A percentile compares a stretch with the other conserved stretches of the same genome.
Evolutionary conservation across 2,329 filamentous ascomycete species (phyloP).

Genomic region (Cladosporium sp.): DNA sequence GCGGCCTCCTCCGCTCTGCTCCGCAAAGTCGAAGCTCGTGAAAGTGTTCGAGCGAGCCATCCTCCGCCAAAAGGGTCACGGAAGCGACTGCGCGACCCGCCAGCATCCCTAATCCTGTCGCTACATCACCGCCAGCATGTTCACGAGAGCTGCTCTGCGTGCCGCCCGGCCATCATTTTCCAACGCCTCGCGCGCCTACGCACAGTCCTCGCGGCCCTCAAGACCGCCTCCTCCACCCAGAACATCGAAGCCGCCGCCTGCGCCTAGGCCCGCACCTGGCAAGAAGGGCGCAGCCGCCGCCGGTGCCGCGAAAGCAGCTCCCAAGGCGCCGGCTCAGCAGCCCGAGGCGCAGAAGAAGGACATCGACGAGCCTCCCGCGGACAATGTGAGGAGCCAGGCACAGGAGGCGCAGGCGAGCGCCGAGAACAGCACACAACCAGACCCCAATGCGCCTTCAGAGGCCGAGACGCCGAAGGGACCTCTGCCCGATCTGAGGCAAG

Average conservation of each 20-base stretch:
- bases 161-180: slow-evolving; percentile 6
- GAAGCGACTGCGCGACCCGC: slow-evolving; percentile 4
- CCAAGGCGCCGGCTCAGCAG: slow-evolving; percentile 16
- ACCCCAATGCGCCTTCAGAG: slow-evolving; percentile 14
- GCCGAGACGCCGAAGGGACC: slow-evolving; percentile 43
- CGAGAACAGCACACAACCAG: slow-evolving; percentile 22
- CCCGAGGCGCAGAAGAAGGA: slow-evolving; percentile 26
- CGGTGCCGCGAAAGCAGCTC: neutral
- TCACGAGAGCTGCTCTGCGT: slow-evolving; percentile 9
- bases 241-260: neutral
- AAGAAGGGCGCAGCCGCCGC: slow-evolving; percentile 1
- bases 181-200: slow-evolving; percentile 5
- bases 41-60: neutral
- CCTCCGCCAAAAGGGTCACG: neutral
- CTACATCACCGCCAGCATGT: slow-evolving; percentile 4
- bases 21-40: slow-evolving; percentile 2
- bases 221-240: slow-evolving; percentile 8
- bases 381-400: slow-evolving; percentile 20
- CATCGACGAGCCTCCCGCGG: slow-evolving; percentile 24
- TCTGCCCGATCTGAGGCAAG: slow-evolving; percentile 85
- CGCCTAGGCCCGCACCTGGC: neutral
- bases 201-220: slow-evolving; percentile 9
- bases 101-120: neutral
- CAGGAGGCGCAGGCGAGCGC: slow-evolving; percentile 24
- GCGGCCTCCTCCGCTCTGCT: neutral